phyloP scores from a whole-genome alignment of 208 protist species.

The Acanthamoeba triangularis region DNA sequence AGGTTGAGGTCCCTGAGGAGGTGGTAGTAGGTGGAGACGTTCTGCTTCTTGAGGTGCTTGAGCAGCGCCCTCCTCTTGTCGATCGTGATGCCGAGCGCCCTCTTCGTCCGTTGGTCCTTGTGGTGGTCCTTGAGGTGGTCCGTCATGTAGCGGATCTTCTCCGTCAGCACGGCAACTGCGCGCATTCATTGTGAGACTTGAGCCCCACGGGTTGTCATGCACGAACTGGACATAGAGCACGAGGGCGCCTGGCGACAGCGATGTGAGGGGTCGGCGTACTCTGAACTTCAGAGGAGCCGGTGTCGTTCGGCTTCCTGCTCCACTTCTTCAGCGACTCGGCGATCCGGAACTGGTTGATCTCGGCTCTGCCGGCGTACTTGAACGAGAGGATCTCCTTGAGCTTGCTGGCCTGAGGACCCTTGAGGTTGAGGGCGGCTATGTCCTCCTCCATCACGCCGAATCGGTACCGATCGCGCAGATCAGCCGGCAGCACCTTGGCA shows the following conservation, averaged over 20 bases:
- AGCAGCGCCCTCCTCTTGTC: slow-evolving; percentile 62
- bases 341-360: slow-evolving; percentile 56
- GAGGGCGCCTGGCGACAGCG: too few species aligned
- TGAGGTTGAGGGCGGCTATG: neutral
- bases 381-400: slow-evolving; percentile 68
- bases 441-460: slow-evolving; percentile 73
- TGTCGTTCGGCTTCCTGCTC: slow-evolving; percentile 24
- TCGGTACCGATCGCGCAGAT: neutral
- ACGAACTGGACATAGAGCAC: too few species aligned
- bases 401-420: neutral
- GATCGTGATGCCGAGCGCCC: slow-evolving; percentile 16
- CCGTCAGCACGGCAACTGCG: slow-evolving; percentile 47
- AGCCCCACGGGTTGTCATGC: neutral
- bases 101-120: slow-evolving; percentile 61
- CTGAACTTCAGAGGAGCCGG: slow-evolving; percentile 75
- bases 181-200: too few species aligned
- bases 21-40: slow-evolving; percentile 63
- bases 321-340: slow-evolving; percentile 4
- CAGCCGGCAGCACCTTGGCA: slow-evolving; percentile 50
- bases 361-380: slow-evolving; percentile 4
- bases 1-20: slow-evolving; percentile 42
- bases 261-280: neutral
- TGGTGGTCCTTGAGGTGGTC: slow-evolving; percentile 23
- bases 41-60: slow-evolving; percentile 71
- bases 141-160: slow-evolving; percentile 65